These are phyloP conservation scores for Colletotrichum tanaceti DNA, from an alignment of 2,329 filamentous ascomycete species.

Conservation along the genomic window DNA sequence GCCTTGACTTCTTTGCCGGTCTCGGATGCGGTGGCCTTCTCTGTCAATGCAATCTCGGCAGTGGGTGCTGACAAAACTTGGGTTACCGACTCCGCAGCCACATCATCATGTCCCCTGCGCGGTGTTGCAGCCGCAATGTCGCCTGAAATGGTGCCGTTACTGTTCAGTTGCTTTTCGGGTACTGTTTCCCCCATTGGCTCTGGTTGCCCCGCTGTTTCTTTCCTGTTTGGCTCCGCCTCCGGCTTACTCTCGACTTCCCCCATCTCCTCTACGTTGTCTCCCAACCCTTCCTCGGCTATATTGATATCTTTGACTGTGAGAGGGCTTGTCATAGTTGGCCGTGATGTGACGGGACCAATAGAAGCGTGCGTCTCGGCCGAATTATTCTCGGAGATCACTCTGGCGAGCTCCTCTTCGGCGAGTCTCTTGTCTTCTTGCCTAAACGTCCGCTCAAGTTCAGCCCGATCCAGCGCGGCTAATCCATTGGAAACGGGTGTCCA, in stretches of 20 bases:
- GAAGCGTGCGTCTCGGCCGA: neutral
- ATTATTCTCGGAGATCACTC: conserved; percentile 4
- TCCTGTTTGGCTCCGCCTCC: neutral
- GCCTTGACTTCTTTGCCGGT: neutral
- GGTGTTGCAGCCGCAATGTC: conserved; percentile 18
- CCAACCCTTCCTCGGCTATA: neutral
- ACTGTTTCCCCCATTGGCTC: conserved; percentile 41
- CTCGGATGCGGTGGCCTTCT: neutral
- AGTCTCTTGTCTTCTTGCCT: conserved; percentile 21
- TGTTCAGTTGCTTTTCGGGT: conserved; percentile 37
- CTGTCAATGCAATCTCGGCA: neutral
- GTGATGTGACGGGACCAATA: conserved; percentile 9
- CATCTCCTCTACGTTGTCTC: neutral
- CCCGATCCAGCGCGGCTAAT: conserved; percentile 4
- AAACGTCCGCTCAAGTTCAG: conserved; percentile 24
- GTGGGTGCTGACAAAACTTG: neutral
- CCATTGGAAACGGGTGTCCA: conserved; percentile 36
- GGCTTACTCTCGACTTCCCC: neutral
- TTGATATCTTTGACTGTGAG: conserved; percentile 23
- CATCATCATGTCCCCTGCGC: neutral
- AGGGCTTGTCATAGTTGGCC: conserved; percentile 17
- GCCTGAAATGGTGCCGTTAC: conserved; percentile 13
- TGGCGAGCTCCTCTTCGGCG: conserved; percentile 8
- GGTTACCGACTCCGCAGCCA: neutral
- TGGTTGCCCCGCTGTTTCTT: conserved; percentile 31